A percentile compares a stretch with the other conserved stretches of the same genome.
Evolutionary conservation across 352 stramenopile species (phyloP).

Genomic region (Pythium aphanidermatum): DNA sequence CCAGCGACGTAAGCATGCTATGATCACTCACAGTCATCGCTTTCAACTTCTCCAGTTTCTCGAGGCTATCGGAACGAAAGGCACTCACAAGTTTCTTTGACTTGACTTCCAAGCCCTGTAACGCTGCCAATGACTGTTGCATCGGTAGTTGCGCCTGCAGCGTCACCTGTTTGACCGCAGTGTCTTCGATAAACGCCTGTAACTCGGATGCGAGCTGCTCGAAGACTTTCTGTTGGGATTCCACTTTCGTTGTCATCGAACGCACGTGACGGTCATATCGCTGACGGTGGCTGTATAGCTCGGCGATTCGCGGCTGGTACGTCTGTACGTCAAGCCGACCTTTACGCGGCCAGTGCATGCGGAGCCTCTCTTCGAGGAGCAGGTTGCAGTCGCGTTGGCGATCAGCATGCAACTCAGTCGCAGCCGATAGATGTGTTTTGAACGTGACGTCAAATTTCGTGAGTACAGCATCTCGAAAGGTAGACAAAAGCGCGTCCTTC

Average conservation of each 20-base stretch:
- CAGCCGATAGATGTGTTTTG: slow-evolving; percentile 10
- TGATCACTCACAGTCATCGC: slow-evolving; percentile 27
- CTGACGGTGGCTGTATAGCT: slow-evolving; percentile 76
- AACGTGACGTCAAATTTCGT: slow-evolving; percentile 33
- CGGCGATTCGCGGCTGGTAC: slow-evolving; percentile 76
- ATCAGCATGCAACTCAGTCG: slow-evolving; percentile 21
- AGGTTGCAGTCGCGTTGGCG: slow-evolving; percentile 29
- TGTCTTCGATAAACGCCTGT: slow-evolving; percentile 26
- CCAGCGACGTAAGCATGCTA: slow-evolving; percentile 24
- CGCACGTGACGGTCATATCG: slow-evolving; percentile 63
- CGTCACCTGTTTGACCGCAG: slow-evolving; percentile 37
- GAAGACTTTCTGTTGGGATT: slow-evolving; percentile 49
- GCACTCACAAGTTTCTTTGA: slow-evolving; percentile 58
- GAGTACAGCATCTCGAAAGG: slow-evolving; percentile 39
- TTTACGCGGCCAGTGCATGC: slow-evolving; percentile 85
- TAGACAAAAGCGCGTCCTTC: slow-evolving; percentile 4
- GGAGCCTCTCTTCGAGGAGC: slow-evolving; percentile 78
- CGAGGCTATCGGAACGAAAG: slow-evolving; percentile 31
- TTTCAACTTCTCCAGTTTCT: slow-evolving; percentile 22
- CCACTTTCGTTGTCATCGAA: slow-evolving; percentile 43
- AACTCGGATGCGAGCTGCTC: slow-evolving; percentile 21
- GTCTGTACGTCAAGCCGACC: slow-evolving; percentile 81
- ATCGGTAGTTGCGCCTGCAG: slow-evolving; percentile 64
- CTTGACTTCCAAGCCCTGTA: slow-evolving; percentile 82
- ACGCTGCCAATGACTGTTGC: slow-evolving; percentile 62